Evolutionary conservation across 345 rosid genomes (phyloP).

Genomic region (Murraya paniculata): DNA sequence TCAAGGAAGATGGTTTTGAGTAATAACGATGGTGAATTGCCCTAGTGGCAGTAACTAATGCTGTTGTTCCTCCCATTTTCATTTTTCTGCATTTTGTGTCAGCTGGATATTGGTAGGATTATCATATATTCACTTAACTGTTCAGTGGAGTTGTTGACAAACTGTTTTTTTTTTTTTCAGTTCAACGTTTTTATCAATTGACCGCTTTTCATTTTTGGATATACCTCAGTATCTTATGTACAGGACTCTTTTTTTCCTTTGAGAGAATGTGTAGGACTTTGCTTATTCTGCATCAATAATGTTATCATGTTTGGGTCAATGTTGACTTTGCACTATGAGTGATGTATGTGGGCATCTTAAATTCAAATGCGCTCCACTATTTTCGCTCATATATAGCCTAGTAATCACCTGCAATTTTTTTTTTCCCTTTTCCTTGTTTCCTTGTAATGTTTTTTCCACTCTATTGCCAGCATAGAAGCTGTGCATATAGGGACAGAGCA

Average conservation of each 20-base stretch:
- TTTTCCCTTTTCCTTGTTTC: not conserved
- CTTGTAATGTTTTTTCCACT: constrained; percentile 5
- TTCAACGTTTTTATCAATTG: not conserved
- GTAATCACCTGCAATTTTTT: not conserved
- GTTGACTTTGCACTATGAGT: not conserved
- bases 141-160: not conserved
- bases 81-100: not conserved
- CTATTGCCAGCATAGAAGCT: constrained; percentile 38
- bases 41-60: not conserved
- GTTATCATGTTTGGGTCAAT: not conserved
- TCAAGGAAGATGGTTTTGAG: not conserved
- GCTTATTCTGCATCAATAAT: not conserved
- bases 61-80: not conserved
- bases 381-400: not conserved
- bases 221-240: not conserved
- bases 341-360: not conserved
- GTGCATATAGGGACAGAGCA: constrained; percentile 79
- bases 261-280: too few relatives aligned
- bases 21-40: not conserved
- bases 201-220: not conserved
- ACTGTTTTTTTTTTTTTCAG: not conserved
- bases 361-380: not conserved
- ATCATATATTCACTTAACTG: not conserved
- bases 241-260: too few relatives aligned
- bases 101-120: not conserved